Conservation (phyloP, 306 rosid species). For the Citrullus colocynthis region DNA sequence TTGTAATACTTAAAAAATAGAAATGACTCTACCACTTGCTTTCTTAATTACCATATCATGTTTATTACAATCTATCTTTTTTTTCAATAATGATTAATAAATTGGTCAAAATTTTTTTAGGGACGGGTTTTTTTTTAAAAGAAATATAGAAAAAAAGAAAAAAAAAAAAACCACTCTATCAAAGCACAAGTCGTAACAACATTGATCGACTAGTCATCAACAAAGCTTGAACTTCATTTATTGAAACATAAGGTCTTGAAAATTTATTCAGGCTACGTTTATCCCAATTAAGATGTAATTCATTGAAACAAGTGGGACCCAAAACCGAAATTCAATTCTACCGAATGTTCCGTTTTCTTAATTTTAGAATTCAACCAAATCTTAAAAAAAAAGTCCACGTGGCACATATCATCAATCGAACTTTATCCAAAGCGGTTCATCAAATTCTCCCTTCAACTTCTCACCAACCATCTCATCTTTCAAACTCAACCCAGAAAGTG, state of each 20-base stretch:
- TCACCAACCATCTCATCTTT: slow-evolving; percentile 19
- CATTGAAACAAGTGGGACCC: too few relatives aligned
- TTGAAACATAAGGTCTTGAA: too few relatives aligned
- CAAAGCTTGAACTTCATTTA: too few relatives aligned
- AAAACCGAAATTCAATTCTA: background rate
- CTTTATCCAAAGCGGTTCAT: slow-evolving; percentile 64
- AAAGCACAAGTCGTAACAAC: too few relatives aligned
- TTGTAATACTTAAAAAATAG: too few relatives aligned
- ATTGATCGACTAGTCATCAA: too few relatives aligned
- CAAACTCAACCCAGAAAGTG: slow-evolving; percentile 10
- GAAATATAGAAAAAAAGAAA: too few relatives aligned
- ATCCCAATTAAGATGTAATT: too few relatives aligned
- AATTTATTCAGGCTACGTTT: too few relatives aligned
- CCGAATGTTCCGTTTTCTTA: background rate
- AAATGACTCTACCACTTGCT: too few relatives aligned
- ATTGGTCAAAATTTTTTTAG: background rate
- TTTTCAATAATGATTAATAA: background rate
- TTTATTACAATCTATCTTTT: background rate
- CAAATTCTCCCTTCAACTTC: slow-evolving; percentile 43
- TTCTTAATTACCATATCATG: background rate
- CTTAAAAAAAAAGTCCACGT: background rate
- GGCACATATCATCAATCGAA: slow-evolving; percentile 8
- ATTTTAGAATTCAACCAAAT: background rate
- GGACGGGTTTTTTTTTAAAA: background rate
- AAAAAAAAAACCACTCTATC: too few relatives aligned